A percentile compares a stretch with the other conserved stretches of the same genome.
Conservation (phyloP, 2,329 filamentous ascomycete genomes). For the Coniella lustricola region DNA sequence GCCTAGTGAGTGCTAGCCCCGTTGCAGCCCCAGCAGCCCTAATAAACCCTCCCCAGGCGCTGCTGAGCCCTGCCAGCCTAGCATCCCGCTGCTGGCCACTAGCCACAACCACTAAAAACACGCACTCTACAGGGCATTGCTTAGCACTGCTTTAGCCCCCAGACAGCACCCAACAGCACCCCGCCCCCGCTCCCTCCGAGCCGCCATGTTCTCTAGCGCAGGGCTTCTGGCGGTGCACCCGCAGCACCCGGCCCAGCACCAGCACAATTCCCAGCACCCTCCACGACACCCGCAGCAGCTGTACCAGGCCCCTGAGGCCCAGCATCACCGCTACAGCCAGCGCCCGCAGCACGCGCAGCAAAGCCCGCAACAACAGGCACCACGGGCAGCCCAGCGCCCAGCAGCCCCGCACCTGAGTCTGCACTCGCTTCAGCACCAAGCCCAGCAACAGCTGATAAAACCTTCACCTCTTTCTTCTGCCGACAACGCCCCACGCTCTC, state of each 20-base stretch:
- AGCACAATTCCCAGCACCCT: neutral
- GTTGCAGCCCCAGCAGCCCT: no score
- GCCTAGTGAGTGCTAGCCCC: no score
- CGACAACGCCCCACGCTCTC: slow-evolving; percentile 14
- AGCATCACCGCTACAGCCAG: neutral
- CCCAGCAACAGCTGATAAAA: slow-evolving; percentile 1
- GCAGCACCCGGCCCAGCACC: no score
- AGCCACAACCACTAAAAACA: no score
- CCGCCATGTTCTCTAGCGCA: slow-evolving; percentile 13
- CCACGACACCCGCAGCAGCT: neutral
- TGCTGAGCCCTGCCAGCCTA: no score
- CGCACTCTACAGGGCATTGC: neutral
- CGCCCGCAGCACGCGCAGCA: neutral
- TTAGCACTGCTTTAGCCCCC: neutral
- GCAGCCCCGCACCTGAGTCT: neutral
- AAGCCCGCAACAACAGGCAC: neutral
- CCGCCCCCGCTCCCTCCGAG: neutral
- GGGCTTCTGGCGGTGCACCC: slow-evolving; percentile 4
- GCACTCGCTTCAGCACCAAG: neutral
- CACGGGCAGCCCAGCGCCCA: neutral
- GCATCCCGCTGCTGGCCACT: no score
- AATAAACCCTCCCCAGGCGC: no score
- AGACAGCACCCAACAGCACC: neutral
- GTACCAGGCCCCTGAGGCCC: no score
- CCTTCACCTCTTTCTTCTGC: slow-evolving; percentile 15